Evolutionary conservation across 208 protist species (phyloP).

Genomic region (Acanthamoeba sp.): DNA sequence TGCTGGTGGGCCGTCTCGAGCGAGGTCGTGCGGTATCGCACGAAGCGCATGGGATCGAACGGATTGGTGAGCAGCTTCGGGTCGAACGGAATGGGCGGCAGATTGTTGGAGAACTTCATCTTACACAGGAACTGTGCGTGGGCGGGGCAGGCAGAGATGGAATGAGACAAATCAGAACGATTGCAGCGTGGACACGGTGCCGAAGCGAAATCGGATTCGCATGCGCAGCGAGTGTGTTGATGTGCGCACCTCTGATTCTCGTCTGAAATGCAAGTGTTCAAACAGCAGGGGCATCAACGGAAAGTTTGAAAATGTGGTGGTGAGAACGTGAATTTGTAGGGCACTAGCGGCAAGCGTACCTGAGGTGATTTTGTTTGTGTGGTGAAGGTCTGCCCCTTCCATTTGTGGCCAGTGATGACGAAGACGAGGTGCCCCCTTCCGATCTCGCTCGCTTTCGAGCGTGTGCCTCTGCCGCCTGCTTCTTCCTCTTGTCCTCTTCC

Average conservation of each 20-base stretch:
- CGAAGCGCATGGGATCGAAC: slow-evolving; percentile 74
- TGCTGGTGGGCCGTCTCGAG: slow-evolving; percentile 78
- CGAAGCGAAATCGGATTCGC: too few relatives aligned
- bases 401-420: neutral
- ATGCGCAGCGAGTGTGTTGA: neutral
- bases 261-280: neutral
- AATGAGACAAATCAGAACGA: neutral
- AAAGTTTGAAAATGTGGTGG: neutral
- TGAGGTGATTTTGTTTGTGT: neutral
- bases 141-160: neutral
- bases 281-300: neutral
- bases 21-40: slow-evolving; percentile 78
- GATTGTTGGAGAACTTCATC: slow-evolving; percentile 72
- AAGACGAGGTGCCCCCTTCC: neutral
- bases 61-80: slow-evolving; percentile 78
- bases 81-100: slow-evolving; percentile 80
- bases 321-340: neutral
- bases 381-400: neutral
- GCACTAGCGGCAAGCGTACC: neutral
- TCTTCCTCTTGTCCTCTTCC: slow-evolving; percentile 3
- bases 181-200: neutral
- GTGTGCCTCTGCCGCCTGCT: neutral
- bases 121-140: slow-evolving; percentile 68
- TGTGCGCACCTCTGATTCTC: neutral
- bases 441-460: neutral